phyloP scores from a whole-genome alignment of 805 yeast genomes.

The Grigorovia transvaalensis region DNA sequence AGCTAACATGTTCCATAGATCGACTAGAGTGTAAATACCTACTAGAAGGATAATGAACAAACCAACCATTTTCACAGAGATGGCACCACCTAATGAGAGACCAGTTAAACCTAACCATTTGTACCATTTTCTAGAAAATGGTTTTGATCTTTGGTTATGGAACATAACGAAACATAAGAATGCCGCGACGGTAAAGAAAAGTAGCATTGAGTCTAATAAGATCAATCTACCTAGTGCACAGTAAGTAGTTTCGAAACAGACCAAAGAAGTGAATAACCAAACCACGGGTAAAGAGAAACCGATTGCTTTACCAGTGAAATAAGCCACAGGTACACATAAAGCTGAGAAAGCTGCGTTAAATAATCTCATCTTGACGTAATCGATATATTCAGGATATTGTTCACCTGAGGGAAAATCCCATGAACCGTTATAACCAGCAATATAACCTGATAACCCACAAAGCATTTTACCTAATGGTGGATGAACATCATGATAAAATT shows the following conservation, averaged over 20 bases:
- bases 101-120: slow-evolving; percentile 84
- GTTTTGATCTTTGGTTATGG: slow-evolving; percentile 36
- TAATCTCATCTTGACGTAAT: slow-evolving; percentile 56
- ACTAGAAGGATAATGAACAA: slow-evolving; percentile 77
- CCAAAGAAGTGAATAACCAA: slow-evolving; percentile 53
- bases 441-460: slow-evolving; percentile 64
- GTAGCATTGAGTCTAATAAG: slow-evolving; percentile 62
- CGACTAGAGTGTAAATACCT: slow-evolving; percentile 81
- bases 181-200: slow-evolving; percentile 67
- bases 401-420: slow-evolving; percentile 67
- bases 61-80: slow-evolving; percentile 96
- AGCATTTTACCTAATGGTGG: slow-evolving; percentile 81
- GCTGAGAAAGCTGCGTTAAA: slow-evolving; percentile 63
- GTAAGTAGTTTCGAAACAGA: slow-evolving; percentile 56
- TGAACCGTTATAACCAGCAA: slow-evolving; percentile 70
- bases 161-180: slow-evolving; percentile 48
- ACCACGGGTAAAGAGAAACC: slow-evolving; percentile 41
- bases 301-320: slow-evolving; percentile 53
- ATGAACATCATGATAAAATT: slow-evolving; percentile 78
- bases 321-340: slow-evolving; percentile 59
- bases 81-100: slow-evolving; percentile 75
- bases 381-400: slow-evolving; percentile 48
- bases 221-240: slow-evolving; percentile 67
- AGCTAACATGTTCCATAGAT: slow-evolving; percentile 76
- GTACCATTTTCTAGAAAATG: slow-evolving; percentile 85